Evolutionary conservation across 2,329 filamentous ascomycete species (phyloP).

Genomic region (Pestalotiopsis sp.): DNA sequence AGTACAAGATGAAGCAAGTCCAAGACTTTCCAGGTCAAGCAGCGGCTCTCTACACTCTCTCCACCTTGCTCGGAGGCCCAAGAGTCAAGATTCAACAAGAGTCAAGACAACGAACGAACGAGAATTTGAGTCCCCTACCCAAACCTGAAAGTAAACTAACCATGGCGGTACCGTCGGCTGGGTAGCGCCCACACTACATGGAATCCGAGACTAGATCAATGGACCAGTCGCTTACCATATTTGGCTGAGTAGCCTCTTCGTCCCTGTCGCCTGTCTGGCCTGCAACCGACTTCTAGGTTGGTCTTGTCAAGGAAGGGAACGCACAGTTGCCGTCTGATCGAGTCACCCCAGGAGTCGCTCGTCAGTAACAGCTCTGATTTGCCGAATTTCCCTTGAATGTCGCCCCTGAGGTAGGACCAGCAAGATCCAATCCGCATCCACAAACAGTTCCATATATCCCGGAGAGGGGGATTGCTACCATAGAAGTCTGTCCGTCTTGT

Average conservation of each 20-base stretch:
- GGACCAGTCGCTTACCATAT: constrained; percentile 16
- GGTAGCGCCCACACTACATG: constrained; percentile 27
- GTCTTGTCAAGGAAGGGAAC: neutral
- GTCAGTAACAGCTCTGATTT: neutral
- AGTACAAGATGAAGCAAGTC: neutral
- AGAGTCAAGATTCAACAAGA: neutral
- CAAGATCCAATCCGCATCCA: constrained; percentile 3
- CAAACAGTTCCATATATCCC: constrained; percentile 1
- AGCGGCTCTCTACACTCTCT: neutral
- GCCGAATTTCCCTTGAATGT: neutral
- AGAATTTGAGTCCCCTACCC: neutral
- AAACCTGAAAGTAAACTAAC: neutral
- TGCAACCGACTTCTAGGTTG: constrained; percentile 4
- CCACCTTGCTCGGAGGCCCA: neutral
- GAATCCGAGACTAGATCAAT: constrained; percentile 18
- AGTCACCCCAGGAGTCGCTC: neutral
- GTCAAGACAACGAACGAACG: constrained; percentile 17
- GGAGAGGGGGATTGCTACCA: neutral
- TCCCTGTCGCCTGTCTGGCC: neutral
- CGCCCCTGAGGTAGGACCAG: constrained; percentile 1
- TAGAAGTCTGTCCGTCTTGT: neutral
- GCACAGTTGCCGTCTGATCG: neutral
- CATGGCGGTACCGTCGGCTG: constrained; percentile 32
- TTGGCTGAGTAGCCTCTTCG: constrained; percentile 1
- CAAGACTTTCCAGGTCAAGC: neutral